A percentile compares a stretch with the other conserved stretches of the same genome.
Evolutionary conservation across 164 flowering plant species (phyloP).

Genomic region (Tinospora cordifolia): DNA sequence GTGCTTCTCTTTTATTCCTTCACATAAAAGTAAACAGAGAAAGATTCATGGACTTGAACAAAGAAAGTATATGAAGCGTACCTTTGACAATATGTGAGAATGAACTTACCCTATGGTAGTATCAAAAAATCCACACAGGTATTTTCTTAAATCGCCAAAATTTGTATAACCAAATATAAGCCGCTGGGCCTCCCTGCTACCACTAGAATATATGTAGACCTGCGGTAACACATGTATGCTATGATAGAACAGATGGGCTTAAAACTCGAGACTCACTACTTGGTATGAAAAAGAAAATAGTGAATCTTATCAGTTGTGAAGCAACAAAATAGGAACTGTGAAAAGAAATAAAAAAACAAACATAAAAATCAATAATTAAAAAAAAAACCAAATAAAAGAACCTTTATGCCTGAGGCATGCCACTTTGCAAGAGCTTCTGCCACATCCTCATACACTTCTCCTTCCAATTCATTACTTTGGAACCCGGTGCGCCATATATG

Average conservation of each 20-base stretch:
- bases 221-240: too few relatives aligned
- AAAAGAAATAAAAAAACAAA: too few relatives aligned
- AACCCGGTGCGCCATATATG: conserved; percentile 96
- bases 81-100: not conserved
- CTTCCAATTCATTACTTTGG: conserved; percentile 61
- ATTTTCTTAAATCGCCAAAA: conserved; percentile 83
- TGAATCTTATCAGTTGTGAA: not conserved
- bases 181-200: conserved; percentile 95
- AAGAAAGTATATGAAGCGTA: not conserved
- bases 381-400: conserved; percentile 13
- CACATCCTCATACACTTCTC: conserved; percentile 80
- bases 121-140: conserved; percentile 79
- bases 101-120: conserved; percentile 69
- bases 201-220: conserved; percentile 98
- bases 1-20: conserved; percentile 78
- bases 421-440: conserved; percentile 81
- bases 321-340: too few relatives aligned
- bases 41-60: not conserved
- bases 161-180: conserved; percentile 80
- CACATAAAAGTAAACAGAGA: conserved; percentile 6
- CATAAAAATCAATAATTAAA: not conserved
- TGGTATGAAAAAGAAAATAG: too few relatives aligned
- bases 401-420: conserved; percentile 79
- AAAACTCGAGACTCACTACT: too few relatives aligned
- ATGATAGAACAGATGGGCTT: too few relatives aligned